Evolutionary conservation across 2,329 filamentous ascomycete species (phyloP).

Genomic region (Cephalotrichum gorgonifer): DNA sequence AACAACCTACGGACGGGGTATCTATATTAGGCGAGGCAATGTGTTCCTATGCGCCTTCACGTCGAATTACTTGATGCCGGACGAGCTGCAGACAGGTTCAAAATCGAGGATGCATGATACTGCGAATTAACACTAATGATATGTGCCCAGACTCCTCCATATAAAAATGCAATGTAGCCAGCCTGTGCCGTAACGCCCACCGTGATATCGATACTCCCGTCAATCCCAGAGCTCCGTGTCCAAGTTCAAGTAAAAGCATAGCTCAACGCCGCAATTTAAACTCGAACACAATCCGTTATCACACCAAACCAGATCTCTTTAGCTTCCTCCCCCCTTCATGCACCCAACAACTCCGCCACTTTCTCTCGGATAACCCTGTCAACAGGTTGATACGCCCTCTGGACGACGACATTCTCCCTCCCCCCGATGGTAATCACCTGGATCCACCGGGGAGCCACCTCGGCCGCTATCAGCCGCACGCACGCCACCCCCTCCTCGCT

Average conservation of each 20-base stretch:
- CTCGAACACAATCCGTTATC: neutral
- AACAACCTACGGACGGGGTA: too few relatives aligned
- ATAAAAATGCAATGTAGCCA: neutral
- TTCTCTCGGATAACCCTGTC: slow-evolving; percentile 25
- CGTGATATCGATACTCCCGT: neutral
- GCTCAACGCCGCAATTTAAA: neutral
- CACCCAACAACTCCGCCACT: slow-evolving; percentile 8
- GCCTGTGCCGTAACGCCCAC: neutral
- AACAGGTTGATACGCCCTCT: slow-evolving; percentile 29
- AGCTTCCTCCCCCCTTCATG: neutral
- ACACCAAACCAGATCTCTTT: neutral
- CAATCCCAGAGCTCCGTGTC: neutral
- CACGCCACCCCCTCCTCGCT: slow-evolving; percentile 39
- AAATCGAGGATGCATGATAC: too few relatives aligned
- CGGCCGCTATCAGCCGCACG: slow-evolving; percentile 38
- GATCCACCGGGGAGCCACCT: slow-evolving; percentile 48
- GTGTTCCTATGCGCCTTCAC: too few relatives aligned
- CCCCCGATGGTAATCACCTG: slow-evolving; percentile 39
- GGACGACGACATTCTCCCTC: slow-evolving; percentile 47
- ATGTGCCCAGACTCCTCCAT: neutral
- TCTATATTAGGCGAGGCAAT: too few relatives aligned
- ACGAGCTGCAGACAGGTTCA: too few relatives aligned
- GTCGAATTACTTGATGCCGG: too few relatives aligned
- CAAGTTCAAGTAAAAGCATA: neutral
- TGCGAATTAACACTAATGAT: neutral